Conservation (phyloP, 2,329 filamentous ascomycete genomes). For the Capronia americana region DNA sequence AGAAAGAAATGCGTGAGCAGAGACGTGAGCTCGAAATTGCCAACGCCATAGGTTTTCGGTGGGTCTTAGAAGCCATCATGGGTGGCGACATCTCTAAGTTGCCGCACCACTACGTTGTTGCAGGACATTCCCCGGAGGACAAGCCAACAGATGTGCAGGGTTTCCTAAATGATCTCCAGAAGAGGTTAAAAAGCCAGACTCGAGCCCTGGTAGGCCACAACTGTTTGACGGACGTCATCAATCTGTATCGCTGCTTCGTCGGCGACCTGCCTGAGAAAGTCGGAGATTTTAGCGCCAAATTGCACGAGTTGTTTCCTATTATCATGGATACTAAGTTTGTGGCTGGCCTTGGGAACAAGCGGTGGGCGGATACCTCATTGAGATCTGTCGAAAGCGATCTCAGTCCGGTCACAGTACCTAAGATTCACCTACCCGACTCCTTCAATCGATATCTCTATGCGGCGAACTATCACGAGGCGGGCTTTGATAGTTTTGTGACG, state of each 20-base stretch:
- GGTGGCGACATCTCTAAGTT: conserved; percentile 51
- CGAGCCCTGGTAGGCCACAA: conserved; percentile 68
- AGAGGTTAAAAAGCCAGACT: conserved; percentile 53
- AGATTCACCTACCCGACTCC: conserved; percentile 46
- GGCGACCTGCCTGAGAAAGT: conserved; percentile 63
- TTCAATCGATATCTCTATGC: conserved; percentile 46
- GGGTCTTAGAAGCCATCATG: conserved; percentile 55
- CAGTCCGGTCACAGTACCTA: conserved; percentile 43
- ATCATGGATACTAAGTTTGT: conserved; percentile 70
- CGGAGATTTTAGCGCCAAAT: conserved; percentile 58
- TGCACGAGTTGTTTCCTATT: conserved; percentile 62
- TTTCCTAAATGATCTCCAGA: conserved; percentile 46
- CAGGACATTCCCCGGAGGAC: conserved; percentile 38
- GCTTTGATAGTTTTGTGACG: conserved; percentile 67
- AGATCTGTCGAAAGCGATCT: conserved; percentile 58
- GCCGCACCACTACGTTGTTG: conserved; percentile 44
- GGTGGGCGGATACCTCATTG: conserved; percentile 50
- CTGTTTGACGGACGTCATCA: conserved; percentile 67
- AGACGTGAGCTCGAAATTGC: conserved; percentile 43
- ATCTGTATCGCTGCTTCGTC: conserved; percentile 66
- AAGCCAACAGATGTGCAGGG: conserved; percentile 36
- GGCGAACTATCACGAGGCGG: conserved; percentile 62
- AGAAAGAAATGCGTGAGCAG: conserved; percentile 42
- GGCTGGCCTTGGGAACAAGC: conserved; percentile 51
- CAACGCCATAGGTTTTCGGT: conserved; percentile 52